These are phyloP conservation scores for Osmozyma mogii DNA, from an alignment of 805 yeast species.

Conservation along the genomic window DNA sequence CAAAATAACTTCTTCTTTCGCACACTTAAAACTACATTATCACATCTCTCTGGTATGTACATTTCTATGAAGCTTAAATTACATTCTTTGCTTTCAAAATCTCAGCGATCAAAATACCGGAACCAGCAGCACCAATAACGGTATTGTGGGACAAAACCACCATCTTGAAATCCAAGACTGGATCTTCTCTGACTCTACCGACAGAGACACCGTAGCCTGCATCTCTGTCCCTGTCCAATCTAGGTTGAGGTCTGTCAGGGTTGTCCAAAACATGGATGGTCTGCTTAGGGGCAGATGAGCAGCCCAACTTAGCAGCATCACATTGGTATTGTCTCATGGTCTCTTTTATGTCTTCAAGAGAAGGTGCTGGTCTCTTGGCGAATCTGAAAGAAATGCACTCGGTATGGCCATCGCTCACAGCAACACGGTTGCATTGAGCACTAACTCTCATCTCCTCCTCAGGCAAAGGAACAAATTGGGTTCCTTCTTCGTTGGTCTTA, in stretches of 20 bases:
- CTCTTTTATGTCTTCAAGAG: conserved; percentile 69
- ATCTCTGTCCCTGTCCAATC: conserved; percentile 94
- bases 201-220: conserved; percentile 90
- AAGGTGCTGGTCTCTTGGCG: conserved; percentile 75
- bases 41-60: too few relatives aligned
- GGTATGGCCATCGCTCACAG: conserved; percentile 97
- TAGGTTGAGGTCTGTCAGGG: conserved; percentile 92
- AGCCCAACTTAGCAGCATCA: conserved; percentile 72
- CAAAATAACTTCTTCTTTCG: too few relatives aligned
- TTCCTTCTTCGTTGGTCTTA: conserved; percentile 40
- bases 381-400: conserved; percentile 87
- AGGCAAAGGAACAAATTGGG: conserved; percentile 48
- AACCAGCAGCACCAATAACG: conserved; percentile 97
- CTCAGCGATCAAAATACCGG: conserved; percentile 95
- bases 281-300: conserved; percentile 89
- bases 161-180: conserved; percentile 90
- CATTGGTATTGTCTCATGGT: conserved; percentile 67
- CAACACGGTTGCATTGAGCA: conserved; percentile 95
- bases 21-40: too few relatives aligned
- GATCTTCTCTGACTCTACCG: conserved; percentile 90
- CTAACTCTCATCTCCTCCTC: conserved; percentile 75
- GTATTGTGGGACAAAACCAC: conserved; percentile 97
- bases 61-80: conserved; percentile 48
- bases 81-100: conserved; percentile 68
- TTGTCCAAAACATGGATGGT: conserved; percentile 90